Percentiles rank a stretch among this genome's conserved stretches.
Conservation (phyloP, 2,329 filamentous ascomycete genomes). For the Fusarium chlamydosporum region DNA sequence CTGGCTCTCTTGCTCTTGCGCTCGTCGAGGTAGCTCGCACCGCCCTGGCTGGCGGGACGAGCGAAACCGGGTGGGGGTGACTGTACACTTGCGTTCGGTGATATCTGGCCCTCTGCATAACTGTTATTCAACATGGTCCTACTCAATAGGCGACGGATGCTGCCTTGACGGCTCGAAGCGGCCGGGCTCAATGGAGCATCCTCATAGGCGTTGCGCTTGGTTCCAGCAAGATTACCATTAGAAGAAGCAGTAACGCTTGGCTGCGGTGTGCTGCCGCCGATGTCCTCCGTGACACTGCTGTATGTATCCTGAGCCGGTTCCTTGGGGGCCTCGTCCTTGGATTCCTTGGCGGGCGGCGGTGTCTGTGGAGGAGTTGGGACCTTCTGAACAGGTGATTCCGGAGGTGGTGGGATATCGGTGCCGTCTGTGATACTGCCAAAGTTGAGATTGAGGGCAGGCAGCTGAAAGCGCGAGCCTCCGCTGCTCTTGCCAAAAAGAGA, state of each 20-base stretch:
- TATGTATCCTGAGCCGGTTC: conserved; percentile 24
- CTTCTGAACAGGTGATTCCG: conserved; percentile 67
- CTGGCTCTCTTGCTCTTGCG: conserved; percentile 69
- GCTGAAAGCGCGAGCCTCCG: conserved; percentile 63
- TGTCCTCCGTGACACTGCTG: conserved; percentile 38
- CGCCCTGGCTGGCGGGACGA: conserved; percentile 67
- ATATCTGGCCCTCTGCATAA: conserved; percentile 65
- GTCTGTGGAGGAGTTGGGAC: conserved; percentile 61
- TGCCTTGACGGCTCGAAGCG: conserved; percentile 66
- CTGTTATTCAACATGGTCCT: conserved; percentile 68
- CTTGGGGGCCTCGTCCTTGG: conserved; percentile 41
- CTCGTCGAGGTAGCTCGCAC: conserved; percentile 64
- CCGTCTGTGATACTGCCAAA: conserved; percentile 72
- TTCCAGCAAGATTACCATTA: conserved; percentile 63
- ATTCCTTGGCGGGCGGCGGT: conserved; percentile 50
- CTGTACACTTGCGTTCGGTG: conserved; percentile 55
- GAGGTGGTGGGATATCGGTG: conserved; percentile 71
- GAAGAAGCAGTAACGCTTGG: conserved; percentile 47
- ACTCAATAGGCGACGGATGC: conserved; percentile 71
- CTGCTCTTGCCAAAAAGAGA: conserved; percentile 52
- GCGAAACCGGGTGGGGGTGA: conserved; percentile 45
- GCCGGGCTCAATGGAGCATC: conserved; percentile 67
- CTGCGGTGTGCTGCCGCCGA: conserved; percentile 41
- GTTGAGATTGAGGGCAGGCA: conserved; percentile 71
- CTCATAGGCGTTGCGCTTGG: conserved; percentile 66